Evolutionary conservation across 2,329 filamentous ascomycete genomes (phyloP), one percentile per base, ranked within the genome.

Genomic region (Exophiala lecanii-corni): DNA sequence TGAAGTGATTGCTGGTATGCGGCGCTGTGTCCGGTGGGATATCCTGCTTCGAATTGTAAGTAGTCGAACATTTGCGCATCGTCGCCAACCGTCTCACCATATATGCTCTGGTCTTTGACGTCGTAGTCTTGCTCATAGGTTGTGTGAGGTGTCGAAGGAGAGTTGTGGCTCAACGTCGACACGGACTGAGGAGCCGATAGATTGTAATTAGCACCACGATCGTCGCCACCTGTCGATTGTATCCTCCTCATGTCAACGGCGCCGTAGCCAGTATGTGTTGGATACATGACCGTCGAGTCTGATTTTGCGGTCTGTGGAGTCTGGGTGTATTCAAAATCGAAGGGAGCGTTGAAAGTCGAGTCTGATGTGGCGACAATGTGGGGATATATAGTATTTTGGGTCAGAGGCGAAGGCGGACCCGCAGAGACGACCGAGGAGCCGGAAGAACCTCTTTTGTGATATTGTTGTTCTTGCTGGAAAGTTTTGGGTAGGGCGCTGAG

Each of bases 1-100:
- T 35, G 63, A 47, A 55, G 55, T 32, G 52, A 51, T 55, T 53
- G 51, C 46, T 52, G 58, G 61, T 42, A 61, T 45, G 52, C 57
- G 64, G 53, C 69, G 12, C 7, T 26, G 7, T 6, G 6, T 26
- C 23, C 23, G 70, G 53, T 78, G 74, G 66, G 79, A 57, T 64
- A 70, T 63, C 59, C 69, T 64, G 59, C 60, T 66, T 73, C 66
- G 62, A 72, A 67, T 60, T 68, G 82, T 89, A 81, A 89, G 84
- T 78, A 80, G 61, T 78, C 68, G 65, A 78, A 68, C 69, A 78
- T 70, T 74, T 74, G 76, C 43, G 53, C 55, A 52, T 66, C 61
- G 51, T 58, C 61, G 56, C 53, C 50, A 54, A 52, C 55, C 56
- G 54, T 68, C 76, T 79, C 71, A 80, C 76, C 76, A 74, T 70